Base-by-base conservation (phyloP, 306 rosid genomes). In the Sicyos edulis region DNA sequence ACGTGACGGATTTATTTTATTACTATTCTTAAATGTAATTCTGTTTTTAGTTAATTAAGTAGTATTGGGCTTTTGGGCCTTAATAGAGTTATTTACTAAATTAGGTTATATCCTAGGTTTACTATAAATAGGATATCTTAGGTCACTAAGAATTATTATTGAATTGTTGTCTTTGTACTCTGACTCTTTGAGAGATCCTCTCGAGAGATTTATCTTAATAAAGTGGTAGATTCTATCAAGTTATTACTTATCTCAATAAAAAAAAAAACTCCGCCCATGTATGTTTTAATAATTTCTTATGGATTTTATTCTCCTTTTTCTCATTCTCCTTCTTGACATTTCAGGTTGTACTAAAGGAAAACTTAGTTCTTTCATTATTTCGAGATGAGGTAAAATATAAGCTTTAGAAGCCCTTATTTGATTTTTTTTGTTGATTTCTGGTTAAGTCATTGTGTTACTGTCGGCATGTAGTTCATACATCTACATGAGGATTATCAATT, bases 261-360 rank as follows among this genome's bases (percentile, higher is more conserved):
- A 7, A 4, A n/a, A 64, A 11, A 40, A n/a, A 1, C 71, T 65
- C 71, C 2, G 54, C 32, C 19, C 54, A 65, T 66, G 9, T 37
- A 66, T 42, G 21, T 66, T 20, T 66, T 54, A 45, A 64, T 42
- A 5, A 66, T 66, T 66, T 66, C 55, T 66, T 20, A 32, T 56
- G 63, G 60, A 32, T 66, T 77, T 61, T 57, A 71, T 82, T 68
- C 71, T 58, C 65, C 10, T 34, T 73, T 53, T 57, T 32, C 11
- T 74, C 64, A 50, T 64, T 26, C 10, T 42, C 10, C 56, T 22
- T 73, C 78, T 22, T 57, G 57, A 20, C 71, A 66, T 79, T 79
- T 75, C 95, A 93, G 99, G 96, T 93, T 68, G 96, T 86, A 64
- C 80, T 93, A 83, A 93, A 91, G 91, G 99, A 93, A 79, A 93